Percentiles rank a stretch among this genome's conserved stretches.
phyloP scores from a whole-genome alignment of 257 asterid genomes.

The Parsonsia alboflavescens region DNA sequence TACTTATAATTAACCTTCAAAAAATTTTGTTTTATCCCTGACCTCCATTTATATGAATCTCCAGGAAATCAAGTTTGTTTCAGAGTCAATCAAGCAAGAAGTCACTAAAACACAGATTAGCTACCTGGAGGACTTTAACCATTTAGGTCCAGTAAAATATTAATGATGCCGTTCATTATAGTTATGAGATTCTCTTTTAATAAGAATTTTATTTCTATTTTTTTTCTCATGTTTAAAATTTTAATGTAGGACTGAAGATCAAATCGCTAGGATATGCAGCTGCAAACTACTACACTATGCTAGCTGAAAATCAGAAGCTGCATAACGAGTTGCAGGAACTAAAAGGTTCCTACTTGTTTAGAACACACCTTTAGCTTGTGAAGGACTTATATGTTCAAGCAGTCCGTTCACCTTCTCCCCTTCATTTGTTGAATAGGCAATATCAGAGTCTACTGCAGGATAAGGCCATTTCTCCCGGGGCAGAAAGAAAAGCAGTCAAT shows the following conservation, averaged over 20 bases:
- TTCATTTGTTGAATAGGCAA: slow-evolving; percentile 53
- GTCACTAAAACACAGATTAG: slow-evolving; percentile 50
- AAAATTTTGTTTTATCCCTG: background rate
- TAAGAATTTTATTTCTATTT: background rate
- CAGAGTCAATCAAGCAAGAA: slow-evolving; percentile 83
- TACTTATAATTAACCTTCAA: background rate
- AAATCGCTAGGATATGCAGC: slow-evolving; percentile 20
- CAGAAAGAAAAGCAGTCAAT: slow-evolving; percentile 66
- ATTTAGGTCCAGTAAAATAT: slow-evolving; percentile 38
- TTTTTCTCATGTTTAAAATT: background rate
- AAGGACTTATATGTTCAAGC: background rate
- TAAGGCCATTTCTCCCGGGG: slow-evolving; percentile 87
- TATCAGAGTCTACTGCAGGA: slow-evolving; percentile 87
- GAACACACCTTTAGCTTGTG: background rate
- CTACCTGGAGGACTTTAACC: slow-evolving; percentile 57
- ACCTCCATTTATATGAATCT: slow-evolving; percentile 4
- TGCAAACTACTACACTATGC: slow-evolving; percentile 12
- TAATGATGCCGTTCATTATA: background rate
- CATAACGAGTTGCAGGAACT: slow-evolving; percentile 50
- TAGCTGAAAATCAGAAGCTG: slow-evolving; percentile 26
- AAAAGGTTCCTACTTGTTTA: slow-evolving; percentile 50
- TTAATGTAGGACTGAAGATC: slow-evolving; percentile 15
- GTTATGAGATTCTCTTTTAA: background rate
- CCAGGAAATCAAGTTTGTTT: slow-evolving; percentile 64
- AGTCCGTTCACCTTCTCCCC: slow-evolving; percentile 10